Percentiles rank a stretch among this genome's conserved stretches.
These are phyloP conservation scores for Aspergillus cristatus DNA, from an alignment of 495 filamentous ascomycete species.

Conservation along the genomic window DNA sequence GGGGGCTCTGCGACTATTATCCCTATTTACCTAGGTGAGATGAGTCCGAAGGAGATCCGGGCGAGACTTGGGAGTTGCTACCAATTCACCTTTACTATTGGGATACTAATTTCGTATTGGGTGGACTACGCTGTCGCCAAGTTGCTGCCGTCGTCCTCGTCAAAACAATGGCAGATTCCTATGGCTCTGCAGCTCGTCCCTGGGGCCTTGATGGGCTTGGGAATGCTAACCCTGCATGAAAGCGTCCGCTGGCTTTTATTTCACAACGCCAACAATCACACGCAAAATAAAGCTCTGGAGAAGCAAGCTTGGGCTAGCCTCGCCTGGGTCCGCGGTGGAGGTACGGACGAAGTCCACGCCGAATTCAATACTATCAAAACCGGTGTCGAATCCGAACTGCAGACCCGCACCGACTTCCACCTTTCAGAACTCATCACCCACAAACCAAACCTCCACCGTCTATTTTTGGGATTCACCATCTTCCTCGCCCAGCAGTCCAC, in stretches of 20 bases:
- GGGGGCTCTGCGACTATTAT: constrained; percentile 48
- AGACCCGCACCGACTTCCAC: constrained; percentile 31
- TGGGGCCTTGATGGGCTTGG: constrained; percentile 39
- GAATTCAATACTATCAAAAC: constrained; percentile 39
- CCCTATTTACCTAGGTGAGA: constrained; percentile 50
- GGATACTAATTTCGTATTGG: constrained; percentile 45
- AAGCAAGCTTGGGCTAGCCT: constrained; percentile 34
- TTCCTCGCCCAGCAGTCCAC: constrained; percentile 43
- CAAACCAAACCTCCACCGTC: constrained; percentile 32
- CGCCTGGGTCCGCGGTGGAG: constrained; percentile 39
- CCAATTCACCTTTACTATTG: constrained; percentile 45
- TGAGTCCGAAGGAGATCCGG: constrained; percentile 45
- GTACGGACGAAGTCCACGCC: constrained; percentile 20
- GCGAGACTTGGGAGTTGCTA: constrained; percentile 44
- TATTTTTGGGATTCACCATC: constrained; percentile 30
- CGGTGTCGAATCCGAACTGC: constrained; percentile 34
- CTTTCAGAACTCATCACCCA: constrained; percentile 30
- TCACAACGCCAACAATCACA: constrained; percentile 19
- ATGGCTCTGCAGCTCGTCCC: constrained; percentile 45
- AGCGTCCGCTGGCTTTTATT: constrained; percentile 44
- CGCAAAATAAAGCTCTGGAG: too few relatives aligned
- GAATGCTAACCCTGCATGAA: constrained; percentile 40
- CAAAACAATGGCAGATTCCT: constrained; percentile 43
- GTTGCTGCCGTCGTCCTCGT: constrained; percentile 38
- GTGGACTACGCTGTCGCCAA: constrained; percentile 48